Evolutionary conservation across 2,329 filamentous ascomycete genomes (phyloP).

Genomic region (Drechslerella dactyloides): DNA sequence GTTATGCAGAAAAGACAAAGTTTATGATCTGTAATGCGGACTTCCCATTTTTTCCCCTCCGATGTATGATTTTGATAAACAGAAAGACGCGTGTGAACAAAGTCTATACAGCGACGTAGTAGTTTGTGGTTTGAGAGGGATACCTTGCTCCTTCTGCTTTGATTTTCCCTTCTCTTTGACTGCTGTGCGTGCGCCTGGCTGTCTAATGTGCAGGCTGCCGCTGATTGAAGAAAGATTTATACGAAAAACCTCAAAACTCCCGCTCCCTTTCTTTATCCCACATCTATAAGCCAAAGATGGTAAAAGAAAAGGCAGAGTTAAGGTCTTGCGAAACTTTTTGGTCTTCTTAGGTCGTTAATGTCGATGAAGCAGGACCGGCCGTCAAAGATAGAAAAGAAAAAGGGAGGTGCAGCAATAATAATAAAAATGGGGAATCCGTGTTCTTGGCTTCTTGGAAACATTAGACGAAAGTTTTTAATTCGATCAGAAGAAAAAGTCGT

Average conservation of each 20-base stretch:
- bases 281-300: constrained; percentile 45
- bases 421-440: constrained; percentile 53
- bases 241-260: constrained; percentile 51
- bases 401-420: constrained; percentile 38
- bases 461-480: constrained; percentile 46
- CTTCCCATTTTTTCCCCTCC: constrained; percentile 36
- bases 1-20: constrained; percentile 24
- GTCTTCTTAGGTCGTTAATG: constrained; percentile 34
- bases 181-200: constrained; percentile 19
- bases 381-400: constrained; percentile 43
- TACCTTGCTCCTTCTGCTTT: background rate
- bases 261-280: constrained; percentile 40
- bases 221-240: constrained; percentile 40
- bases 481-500: constrained; percentile 24
- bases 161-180: constrained; percentile 20
- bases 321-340: constrained; percentile 51
- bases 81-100: constrained; percentile 11
- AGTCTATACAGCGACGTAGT: constrained; percentile 1
- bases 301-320: constrained; percentile 46
- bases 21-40: constrained; percentile 39
- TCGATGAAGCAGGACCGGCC: constrained; percentile 42
- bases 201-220: background rate
- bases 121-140: background rate
- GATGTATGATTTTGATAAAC: constrained; percentile 11
- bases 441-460: constrained; percentile 43